These are phyloP conservation scores for Nothophoma quercina DNA, from an alignment of 2,329 filamentous ascomycete genomes.

Conservation along the genomic window DNA sequence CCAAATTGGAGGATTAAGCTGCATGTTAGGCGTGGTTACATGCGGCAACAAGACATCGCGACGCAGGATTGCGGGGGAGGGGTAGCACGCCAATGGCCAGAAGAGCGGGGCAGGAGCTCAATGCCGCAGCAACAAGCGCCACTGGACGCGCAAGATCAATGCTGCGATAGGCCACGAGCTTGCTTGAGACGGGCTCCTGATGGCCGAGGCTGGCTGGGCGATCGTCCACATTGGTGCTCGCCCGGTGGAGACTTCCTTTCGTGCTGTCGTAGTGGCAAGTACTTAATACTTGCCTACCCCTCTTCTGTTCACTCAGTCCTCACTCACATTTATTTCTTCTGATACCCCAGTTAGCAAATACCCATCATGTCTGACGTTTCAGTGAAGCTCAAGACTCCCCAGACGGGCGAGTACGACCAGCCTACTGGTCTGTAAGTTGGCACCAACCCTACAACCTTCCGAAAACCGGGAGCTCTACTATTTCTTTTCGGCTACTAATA, in stretches of 20 bases:
- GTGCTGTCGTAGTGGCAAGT: slow-evolving; percentile 36
- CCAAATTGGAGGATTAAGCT: slow-evolving; percentile 22
- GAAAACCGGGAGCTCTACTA: slow-evolving; percentile 10
- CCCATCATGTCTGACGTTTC: slow-evolving; percentile 56
- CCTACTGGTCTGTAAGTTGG: slow-evolving; percentile 61
- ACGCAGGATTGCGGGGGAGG: slow-evolving; percentile 42
- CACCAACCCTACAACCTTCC: not conserved
- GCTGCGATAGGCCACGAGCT: slow-evolving; percentile 32
- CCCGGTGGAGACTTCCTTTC: slow-evolving; percentile 31
- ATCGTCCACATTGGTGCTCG: slow-evolving; percentile 22
- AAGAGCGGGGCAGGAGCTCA: slow-evolving; percentile 39
- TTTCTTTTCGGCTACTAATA: slow-evolving; percentile 13
- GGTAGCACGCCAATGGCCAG: slow-evolving; percentile 39
- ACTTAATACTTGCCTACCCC: slow-evolving; percentile 43
- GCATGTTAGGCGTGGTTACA: slow-evolving; percentile 22
- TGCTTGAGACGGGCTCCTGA: slow-evolving; percentile 37
- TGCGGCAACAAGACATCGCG: slow-evolving; percentile 21
- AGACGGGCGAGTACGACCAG: slow-evolving; percentile 66
- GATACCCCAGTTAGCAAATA: slow-evolving; percentile 37
- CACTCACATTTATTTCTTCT: slow-evolving; percentile 23
- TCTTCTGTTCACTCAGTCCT: slow-evolving; percentile 23
- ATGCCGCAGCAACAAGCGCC: slow-evolving; percentile 32
- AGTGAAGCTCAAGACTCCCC: slow-evolving; percentile 71
- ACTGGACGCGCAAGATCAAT: slow-evolving; percentile 21
- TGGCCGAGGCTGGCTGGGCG: slow-evolving; percentile 41